Percentiles rank a stretch among this genome's conserved stretches.
Conservation (phyloP, 805 yeast genomes). For the Starmerella cellae region DNA sequence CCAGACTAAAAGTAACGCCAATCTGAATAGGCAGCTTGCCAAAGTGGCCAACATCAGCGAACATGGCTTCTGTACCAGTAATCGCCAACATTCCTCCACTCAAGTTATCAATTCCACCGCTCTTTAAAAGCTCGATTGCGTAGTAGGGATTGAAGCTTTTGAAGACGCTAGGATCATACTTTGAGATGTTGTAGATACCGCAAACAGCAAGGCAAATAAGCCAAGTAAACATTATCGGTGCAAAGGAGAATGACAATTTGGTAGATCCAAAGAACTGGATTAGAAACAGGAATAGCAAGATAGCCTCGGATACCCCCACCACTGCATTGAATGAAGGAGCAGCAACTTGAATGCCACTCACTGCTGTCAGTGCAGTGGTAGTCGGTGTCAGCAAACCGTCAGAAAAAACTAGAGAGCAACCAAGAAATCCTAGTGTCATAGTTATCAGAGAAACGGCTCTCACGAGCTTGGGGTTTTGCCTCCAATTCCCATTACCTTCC, state of each 20-base stretch:
- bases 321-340: conserved; percentile 33
- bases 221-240: conserved; percentile 46
- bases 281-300: conserved; percentile 35
- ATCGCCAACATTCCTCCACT: conserved; percentile 42
- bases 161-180: conserved; percentile 33
- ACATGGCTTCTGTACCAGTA: conserved; percentile 53
- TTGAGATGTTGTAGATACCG: conserved; percentile 37
- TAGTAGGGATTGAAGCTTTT: conserved; percentile 39
- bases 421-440: conserved; percentile 32
- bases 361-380: conserved; percentile 45
- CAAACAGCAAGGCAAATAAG: conserved; percentile 33
- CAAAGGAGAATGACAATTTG: conserved; percentile 36
- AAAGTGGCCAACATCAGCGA: conserved; percentile 49
- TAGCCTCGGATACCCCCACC: conserved; percentile 36
- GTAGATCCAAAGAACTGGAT: conserved; percentile 41
- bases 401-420: conserved; percentile 44
- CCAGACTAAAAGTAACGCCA: conserved; percentile 27
- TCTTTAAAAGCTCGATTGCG: conserved; percentile 35
- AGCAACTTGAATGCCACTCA: conserved; percentile 44
- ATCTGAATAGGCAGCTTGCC: conserved; percentile 39
- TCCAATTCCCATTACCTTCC: conserved; percentile 3
- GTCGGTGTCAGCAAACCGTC: conserved; percentile 55
- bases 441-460: conserved; percentile 5
- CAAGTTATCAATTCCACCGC: conserved; percentile 30
- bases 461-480: conserved; percentile 5